Conservation (phyloP, 2,329 filamentous ascomycete genomes). For the Colletotrichum orbiculare region DNA sequence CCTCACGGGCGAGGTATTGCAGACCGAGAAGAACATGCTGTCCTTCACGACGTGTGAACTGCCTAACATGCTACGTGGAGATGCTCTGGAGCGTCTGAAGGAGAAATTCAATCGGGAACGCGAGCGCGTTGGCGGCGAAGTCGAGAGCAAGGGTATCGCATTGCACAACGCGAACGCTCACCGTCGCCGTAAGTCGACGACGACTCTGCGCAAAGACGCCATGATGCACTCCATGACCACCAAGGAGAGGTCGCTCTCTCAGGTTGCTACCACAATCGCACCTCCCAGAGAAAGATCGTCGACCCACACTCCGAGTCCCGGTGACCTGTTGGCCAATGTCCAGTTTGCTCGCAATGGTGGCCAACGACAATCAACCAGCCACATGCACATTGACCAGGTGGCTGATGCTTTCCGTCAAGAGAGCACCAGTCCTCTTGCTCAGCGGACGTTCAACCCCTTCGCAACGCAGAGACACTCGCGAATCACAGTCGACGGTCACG, state of each 20-base stretch:
- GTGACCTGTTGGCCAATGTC: conserved; percentile 84
- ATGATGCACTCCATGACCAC: conserved; percentile 72
- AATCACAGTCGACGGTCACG: conserved; percentile 73
- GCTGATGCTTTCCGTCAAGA: conserved; percentile 48
- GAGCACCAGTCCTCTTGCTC: conserved; percentile 58
- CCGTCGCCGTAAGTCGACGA: conserved; percentile 77
- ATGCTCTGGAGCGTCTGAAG: conserved; percentile 85
- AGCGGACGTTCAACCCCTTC: conserved; percentile 67
- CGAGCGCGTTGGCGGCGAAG: conserved; percentile 83
- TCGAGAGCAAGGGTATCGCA: conserved; percentile 91
- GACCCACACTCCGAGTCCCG: conserved; percentile 69
- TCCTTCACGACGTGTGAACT: conserved; percentile 92
- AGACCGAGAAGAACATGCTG: conserved; percentile 93
- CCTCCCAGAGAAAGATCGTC: conserved; percentile 54
- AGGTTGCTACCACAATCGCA: conserved; percentile 53
- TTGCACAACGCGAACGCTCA: conserved; percentile 82
- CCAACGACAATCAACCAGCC: conserved; percentile 50
- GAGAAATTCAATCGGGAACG: conserved; percentile 91
- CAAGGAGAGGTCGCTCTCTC: conserved; percentile 57
- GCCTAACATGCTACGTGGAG: conserved; percentile 88
- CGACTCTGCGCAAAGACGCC: conserved; percentile 82
- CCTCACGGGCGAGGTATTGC: conserved; percentile 88
- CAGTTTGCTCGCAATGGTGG: conserved; percentile 74
- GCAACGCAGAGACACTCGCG: conserved; percentile 61
- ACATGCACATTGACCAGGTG: conserved; percentile 42